Percentiles rank a stretch among this genome's conserved stretches.
These are phyloP conservation scores for Lentinula aciculospora DNA, from an alignment of 768 basidiomycete species.

Conservation along the genomic window DNA sequence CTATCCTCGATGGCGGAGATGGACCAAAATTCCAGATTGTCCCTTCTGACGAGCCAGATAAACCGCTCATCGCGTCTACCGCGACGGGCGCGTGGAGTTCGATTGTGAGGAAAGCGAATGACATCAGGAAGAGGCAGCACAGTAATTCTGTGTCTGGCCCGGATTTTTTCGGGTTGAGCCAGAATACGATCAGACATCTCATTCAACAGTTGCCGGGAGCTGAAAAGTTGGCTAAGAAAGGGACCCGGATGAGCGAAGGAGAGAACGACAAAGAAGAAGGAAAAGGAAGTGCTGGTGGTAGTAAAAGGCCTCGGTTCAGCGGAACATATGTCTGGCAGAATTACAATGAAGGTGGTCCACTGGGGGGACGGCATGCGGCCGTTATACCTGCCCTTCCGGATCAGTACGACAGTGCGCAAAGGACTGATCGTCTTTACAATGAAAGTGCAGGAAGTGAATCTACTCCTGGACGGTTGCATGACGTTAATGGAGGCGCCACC, in stretches of 20 bases:
- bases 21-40: slow-evolving; percentile 84
- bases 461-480: not conserved
- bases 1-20: slow-evolving; percentile 80
- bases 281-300: not conserved
- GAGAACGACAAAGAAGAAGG: not conserved
- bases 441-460: not conserved
- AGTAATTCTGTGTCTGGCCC: slow-evolving; percentile 86
- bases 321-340: slow-evolving; percentile 83
- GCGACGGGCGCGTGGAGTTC: slow-evolving; percentile 85
- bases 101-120: slow-evolving; percentile 79
- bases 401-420: slow-evolving; percentile 42
- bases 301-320: not conserved
- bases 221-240: slow-evolving; percentile 37
- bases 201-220: slow-evolving; percentile 82
- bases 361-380: slow-evolving; percentile 78
- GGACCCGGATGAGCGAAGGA: not conserved
- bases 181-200: slow-evolving; percentile 85
- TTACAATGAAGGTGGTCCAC: slow-evolving; percentile 77
- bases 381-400: slow-evolving; percentile 79
- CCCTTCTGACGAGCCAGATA: slow-evolving; percentile 64
- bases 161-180: slow-evolving; percentile 82
- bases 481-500: not conserved
- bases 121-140: slow-evolving; percentile 74
- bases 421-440: slow-evolving; percentile 17
- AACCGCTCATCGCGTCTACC: slow-evolving; percentile 76